Percentiles rank a stretch among this genome's conserved stretches.
These are phyloP conservation scores for Blepharisma stoltei DNA, from an alignment of 73 alveolate genomes.

Conservation along the genomic window DNA sequence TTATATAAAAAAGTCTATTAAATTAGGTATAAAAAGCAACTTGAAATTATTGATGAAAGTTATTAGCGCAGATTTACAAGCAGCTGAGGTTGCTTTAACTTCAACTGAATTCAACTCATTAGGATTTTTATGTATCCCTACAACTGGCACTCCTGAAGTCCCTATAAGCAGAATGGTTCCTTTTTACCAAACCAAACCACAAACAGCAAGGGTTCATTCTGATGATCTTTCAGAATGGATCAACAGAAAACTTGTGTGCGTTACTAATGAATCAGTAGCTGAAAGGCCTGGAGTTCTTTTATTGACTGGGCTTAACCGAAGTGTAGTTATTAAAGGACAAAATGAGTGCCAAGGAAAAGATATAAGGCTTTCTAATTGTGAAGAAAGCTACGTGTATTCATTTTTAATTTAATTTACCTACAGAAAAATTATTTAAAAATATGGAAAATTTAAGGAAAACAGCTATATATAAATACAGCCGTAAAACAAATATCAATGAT, in stretches of 20 bases:
- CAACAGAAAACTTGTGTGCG: constrained; percentile 34
- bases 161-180: constrained; percentile 45
- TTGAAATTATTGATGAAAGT: neutral
- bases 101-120: neutral
- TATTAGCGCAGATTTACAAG: neutral
- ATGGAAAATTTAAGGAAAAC: too few relatives aligned
- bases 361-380: constrained; percentile 73
- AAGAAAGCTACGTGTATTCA: constrained; percentile 82
- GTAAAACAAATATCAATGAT: constrained; percentile 57
- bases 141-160: neutral
- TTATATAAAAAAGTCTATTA: too few relatives aligned
- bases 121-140: neutral
- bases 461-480: constrained; percentile 76
- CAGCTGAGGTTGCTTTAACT: neutral
- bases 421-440: too few relatives aligned
- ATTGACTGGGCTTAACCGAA: constrained; percentile 59
- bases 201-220: constrained; percentile 57
- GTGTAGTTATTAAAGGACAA: constrained; percentile 74
- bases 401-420: too few relatives aligned
- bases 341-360: constrained; percentile 65
- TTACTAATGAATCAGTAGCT: constrained; percentile 25
- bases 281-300: constrained; percentile 43
- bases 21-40: neutral
- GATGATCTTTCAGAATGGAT: constrained; percentile 54
- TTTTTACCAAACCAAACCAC: constrained; percentile 56